phyloP scores from a whole-genome alignment of 441 rosid genomes.

The Eutrema salsugineum region DNA sequence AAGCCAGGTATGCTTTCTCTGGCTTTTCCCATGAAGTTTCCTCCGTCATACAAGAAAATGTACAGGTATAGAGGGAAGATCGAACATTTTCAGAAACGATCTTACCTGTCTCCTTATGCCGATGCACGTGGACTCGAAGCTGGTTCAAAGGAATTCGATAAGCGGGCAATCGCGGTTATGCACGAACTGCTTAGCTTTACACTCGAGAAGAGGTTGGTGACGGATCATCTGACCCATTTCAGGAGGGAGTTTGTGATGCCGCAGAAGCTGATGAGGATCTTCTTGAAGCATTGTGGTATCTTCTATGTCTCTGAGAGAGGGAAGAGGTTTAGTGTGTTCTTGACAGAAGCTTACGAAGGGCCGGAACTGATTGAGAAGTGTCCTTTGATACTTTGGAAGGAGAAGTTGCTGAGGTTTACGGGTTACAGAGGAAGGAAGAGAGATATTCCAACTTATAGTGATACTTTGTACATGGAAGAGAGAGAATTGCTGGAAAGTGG shows the following conservation, averaged over 20 bases:
- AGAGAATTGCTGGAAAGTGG: slow-evolving; percentile 28
- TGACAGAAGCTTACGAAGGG: slow-evolving; percentile 76
- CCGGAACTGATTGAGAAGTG: slow-evolving; percentile 62
- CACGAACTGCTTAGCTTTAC: slow-evolving; percentile 88
- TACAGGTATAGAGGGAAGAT: slow-evolving; percentile 75
- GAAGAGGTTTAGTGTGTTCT: slow-evolving; percentile 81
- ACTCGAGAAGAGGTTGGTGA: slow-evolving; percentile 77
- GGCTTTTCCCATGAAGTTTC: slow-evolving; percentile 76
- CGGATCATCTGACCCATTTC: slow-evolving; percentile 85
- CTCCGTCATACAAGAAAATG: slow-evolving; percentile 65
- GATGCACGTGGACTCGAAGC: slow-evolving; percentile 67
- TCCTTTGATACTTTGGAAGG: slow-evolving; percentile 71
- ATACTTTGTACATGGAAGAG: slow-evolving; percentile 54
- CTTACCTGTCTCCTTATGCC: slow-evolving; percentile 79
- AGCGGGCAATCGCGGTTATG: slow-evolving; percentile 86
- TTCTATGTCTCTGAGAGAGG: slow-evolving; percentile 93
- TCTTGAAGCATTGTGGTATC: slow-evolving; percentile 81
- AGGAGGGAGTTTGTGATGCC: slow-evolving; percentile 80
- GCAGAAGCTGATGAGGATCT: slow-evolving; percentile 87
- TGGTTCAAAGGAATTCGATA: slow-evolving; percentile 82
- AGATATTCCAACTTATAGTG: slow-evolving; percentile 47
- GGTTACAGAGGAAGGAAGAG: slow-evolving; percentile 84
- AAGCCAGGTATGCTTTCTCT: slow-evolving; percentile 65
- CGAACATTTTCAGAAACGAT: slow-evolving; percentile 78
- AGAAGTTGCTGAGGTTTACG: slow-evolving; percentile 51